Percentiles rank a stretch among this genome's conserved stretches.
These are phyloP conservation scores for Volutella citrinella DNA, from an alignment of 2,329 filamentous ascomycete species.

Conservation along the genomic window DNA sequence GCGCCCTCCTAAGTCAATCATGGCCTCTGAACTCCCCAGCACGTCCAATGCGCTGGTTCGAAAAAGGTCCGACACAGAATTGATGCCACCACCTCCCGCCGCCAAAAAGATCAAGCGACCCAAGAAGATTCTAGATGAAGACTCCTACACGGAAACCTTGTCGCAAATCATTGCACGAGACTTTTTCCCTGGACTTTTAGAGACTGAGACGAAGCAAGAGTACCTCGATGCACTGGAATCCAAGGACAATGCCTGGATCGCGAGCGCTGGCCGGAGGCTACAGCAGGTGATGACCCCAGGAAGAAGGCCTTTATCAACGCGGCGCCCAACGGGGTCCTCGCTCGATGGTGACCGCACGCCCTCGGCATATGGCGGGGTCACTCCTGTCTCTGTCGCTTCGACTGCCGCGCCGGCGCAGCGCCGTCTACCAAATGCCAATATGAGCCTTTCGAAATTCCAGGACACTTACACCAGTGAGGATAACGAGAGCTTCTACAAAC, in stretches of 20 bases:
- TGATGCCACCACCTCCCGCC: slow-evolving; percentile 82
- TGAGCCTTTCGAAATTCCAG: slow-evolving; percentile 84
- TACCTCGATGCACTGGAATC: slow-evolving; percentile 90
- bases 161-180: slow-evolving; percentile 95
- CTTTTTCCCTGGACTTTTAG: slow-evolving; percentile 89
- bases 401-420: slow-evolving; percentile 35
- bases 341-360: slow-evolving; percentile 53
- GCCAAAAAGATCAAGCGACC: slow-evolving; percentile 91
- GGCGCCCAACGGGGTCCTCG: slow-evolving; percentile 18
- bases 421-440: slow-evolving; percentile 64
- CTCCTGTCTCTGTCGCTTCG: slow-evolving; percentile 59
- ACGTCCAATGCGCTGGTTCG: slow-evolving; percentile 60
- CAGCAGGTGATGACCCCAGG: slow-evolving; percentile 80
- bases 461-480: slow-evolving; percentile 95
- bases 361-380: slow-evolving; percentile 67
- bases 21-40: slow-evolving; percentile 31
- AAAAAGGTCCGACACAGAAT: slow-evolving; percentile 66
- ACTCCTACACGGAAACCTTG: slow-evolving; percentile 84
- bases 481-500: slow-evolving; percentile 92
- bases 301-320: slow-evolving; percentile 36
- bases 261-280: slow-evolving; percentile 70
- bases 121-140: slow-evolving; percentile 84
- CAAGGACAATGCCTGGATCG: slow-evolving; percentile 81
- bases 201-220: slow-evolving; percentile 84
- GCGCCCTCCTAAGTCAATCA: no score